Evolutionary conservation across 306 rosid genomes (phyloP), one percentile per base, ranked within the genome.

Genomic region (Glycine tomentella): DNA sequence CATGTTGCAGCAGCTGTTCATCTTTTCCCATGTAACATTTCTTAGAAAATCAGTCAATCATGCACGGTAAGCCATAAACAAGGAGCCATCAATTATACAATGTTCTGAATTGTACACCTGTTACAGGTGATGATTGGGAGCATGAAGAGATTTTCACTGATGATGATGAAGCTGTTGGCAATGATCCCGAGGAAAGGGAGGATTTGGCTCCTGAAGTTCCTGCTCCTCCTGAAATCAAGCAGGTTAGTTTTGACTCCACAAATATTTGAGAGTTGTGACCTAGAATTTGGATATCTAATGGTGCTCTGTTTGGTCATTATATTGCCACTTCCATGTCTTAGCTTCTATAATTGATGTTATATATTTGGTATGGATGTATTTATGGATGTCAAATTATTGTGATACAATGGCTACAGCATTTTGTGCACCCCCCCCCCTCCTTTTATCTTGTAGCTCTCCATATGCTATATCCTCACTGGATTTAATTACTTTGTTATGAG

Each of bases 131-230:
- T 84, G 97, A 95, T 84, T 95, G 97, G 99, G 99, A 95, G 89
- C 99, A 95, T 73, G 99, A 91, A 84, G 97, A 95, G 76, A 95
- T 93, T 71, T 95, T 95, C 87, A 95, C 99, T 10, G 99, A 95
- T 88, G 99, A 95, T 31, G 99, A 95, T 81, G 97, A 95, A 90
- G 93, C 93, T 17, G 95, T 92, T 86, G 99, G 97, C 71, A 93
- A 90, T 69, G 93, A 93, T 86, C 91, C 92, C 8, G 97, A 91
- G 84, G 99, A 95, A 86, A 91, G 97, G 89, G 99, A 95, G 85
- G 97, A 95, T 80, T 86, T 95, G 79, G 99, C 92, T 82, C 99
- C 97, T 42, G 99, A 95, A 87, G 89, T 90, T 75, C 98, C 97
- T 72, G 95, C 99, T 75, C 97, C 97, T 82, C 97, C 99, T 15